These are phyloP conservation scores for Ocimum tenuiflorum DNA, from an alignment of 257 asterid genomes.

Conservation along the genomic window DNA sequence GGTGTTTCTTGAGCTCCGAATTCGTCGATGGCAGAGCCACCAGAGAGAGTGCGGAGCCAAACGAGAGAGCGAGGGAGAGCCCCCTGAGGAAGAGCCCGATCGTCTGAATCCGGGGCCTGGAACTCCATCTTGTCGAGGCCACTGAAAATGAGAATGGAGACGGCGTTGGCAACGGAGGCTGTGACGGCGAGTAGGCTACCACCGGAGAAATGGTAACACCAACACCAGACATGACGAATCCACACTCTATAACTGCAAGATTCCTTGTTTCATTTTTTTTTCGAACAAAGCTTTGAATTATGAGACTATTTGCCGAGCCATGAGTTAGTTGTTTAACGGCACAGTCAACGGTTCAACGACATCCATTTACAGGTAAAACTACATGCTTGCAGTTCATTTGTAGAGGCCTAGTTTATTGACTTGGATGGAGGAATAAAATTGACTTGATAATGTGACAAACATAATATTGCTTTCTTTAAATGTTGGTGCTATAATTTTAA, in stretches of 20 bases:
- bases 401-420: not conserved
- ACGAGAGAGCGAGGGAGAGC: constrained; percentile 10
- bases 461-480: not conserved
- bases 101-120: constrained; percentile 9
- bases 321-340: not conserved
- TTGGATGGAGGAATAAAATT: not conserved
- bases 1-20: constrained; percentile 5
- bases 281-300: not conserved
- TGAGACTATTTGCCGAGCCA: not conserved
- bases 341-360: not conserved
- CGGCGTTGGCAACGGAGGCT: constrained; percentile 14
- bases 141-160: constrained; percentile 22
- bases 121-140: constrained; percentile 16
- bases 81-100: constrained; percentile 7
- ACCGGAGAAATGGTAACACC: constrained; percentile 9
- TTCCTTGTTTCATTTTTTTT: not conserved
- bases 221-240: constrained; percentile 14
- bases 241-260: not conserved
- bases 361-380: not conserved
- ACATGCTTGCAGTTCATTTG: not conserved
- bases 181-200: constrained; percentile 10
- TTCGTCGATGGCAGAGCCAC: not conserved
- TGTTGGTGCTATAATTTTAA: constrained; percentile 2
- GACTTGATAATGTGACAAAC: constrained; percentile 8
- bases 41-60: constrained; percentile 12